A percentile compares a stretch with the other conserved stretches of the same genome.
These are phyloP conservation scores for Chaetomium cochliodes DNA, from an alignment of 495 filamentous ascomycete species.

Conservation along the genomic window DNA sequence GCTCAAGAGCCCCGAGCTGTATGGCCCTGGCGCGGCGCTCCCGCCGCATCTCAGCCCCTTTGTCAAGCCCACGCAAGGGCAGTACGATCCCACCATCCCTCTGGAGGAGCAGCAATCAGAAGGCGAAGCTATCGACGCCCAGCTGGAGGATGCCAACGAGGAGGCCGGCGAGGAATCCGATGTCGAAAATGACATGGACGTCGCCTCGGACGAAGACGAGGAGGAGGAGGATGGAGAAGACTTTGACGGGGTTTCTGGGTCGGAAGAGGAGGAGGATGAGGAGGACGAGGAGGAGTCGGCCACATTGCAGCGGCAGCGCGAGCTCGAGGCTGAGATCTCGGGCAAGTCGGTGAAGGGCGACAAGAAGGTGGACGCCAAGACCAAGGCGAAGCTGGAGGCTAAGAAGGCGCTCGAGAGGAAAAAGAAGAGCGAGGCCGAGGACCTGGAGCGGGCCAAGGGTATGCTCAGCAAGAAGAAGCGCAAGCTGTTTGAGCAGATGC, in stretches of 20 bases:
- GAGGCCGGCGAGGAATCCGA: conserved; percentile 42
- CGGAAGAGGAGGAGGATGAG: conserved; percentile 44
- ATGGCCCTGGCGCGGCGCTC: conserved; percentile 82
- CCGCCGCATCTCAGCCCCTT: conserved; percentile 96
- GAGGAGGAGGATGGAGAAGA: conserved; percentile 41
- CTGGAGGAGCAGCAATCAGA: conserved; percentile 81
- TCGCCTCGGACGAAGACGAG: conserved; percentile 43
- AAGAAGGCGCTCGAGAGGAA: conserved; percentile 69
- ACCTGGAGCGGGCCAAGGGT: conserved; percentile 81
- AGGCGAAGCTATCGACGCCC: conserved; percentile 66
- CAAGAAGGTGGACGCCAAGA: conserved; percentile 48
- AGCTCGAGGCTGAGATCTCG: conserved; percentile 85
- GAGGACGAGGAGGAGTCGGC: conserved; percentile 52
- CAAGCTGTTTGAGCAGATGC: conserved; percentile 88
- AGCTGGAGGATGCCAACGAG: conserved; percentile 56
- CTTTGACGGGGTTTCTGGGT: conserved; percentile 47
- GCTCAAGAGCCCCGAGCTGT: conserved; percentile 81
- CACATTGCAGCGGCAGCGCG: conserved; percentile 65
- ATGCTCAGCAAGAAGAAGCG: conserved; percentile 92
- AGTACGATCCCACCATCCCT: conserved; percentile 82
- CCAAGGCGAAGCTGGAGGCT: conserved; percentile 59
- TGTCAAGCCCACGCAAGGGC: conserved; percentile 79
- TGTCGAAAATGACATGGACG: conserved; percentile 46
- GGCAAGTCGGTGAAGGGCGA: conserved; percentile 47
- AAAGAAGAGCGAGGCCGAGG: conserved; percentile 72